Evolutionary conservation across 176 grass and related monocot genomes (phyloP), one percentile per base, ranked within the genome.

Genomic region (Lolium rigidum): DNA sequence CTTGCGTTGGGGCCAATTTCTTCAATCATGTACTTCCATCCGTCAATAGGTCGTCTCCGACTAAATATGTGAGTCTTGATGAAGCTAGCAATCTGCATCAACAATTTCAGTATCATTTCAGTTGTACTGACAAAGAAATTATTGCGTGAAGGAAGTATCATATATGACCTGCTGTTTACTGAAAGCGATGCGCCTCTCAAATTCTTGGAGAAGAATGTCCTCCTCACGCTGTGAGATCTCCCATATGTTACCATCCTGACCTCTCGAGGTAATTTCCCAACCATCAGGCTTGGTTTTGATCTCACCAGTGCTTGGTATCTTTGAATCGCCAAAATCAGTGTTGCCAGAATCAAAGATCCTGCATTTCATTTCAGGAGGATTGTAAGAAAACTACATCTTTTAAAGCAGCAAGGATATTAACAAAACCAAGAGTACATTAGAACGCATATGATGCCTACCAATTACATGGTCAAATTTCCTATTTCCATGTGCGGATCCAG

Each of bases 121-220:
- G 71, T 17, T 8, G 28, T 16, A 37, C 17, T 17, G 48, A 51
- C 46, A 9, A 83, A 77, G 8, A 80, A 21, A 80, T 26, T 46
- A 56, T 4, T 16, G 10, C 11, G 44, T 56, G 12, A 15, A 59
- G 2, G 69, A 79, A 77, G n/a, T 43, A 51, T 63, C 6, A 0
- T 18, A 10, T 65, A 0, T 82, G 81, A 99, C 97, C 92, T 99
- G 94, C 61, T 91, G 90, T 90, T 96, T 99, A 77, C 92, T 94
- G 90, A 99, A 99, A 88, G 97, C 92, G 14, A 94, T 96, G 24
- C 94, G 82, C 24, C 97, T 87, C 84, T 99, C 94, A 21, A 99
- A 99, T 85, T 99, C 97, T 89, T 96, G 97, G 75, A 99, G 94
- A 85, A 99, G 97, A 75, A 94, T 96, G 63, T 96, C 97, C 48